A percentile compares a stretch with the other conserved stretches of the same genome.
phyloP scores from a whole-genome alignment of 2,329 filamentous ascomycete genomes.

The Davidsoniella virescens region DNA sequence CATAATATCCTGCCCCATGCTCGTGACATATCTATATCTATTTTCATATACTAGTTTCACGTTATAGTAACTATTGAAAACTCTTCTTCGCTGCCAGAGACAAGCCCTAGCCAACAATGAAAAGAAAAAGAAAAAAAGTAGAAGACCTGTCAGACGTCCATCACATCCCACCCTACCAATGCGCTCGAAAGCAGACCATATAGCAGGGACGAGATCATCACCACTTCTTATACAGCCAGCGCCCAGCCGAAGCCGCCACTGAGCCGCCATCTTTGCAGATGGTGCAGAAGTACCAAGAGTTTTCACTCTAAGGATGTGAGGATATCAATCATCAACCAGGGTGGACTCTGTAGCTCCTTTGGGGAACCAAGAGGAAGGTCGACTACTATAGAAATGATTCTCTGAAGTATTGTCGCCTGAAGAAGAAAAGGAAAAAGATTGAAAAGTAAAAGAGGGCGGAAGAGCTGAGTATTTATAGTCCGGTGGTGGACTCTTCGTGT shows the following conservation, averaged over 20 bases:
- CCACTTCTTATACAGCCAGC: conserved; percentile 62
- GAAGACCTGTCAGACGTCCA: too few species aligned
- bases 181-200: conserved; percentile 61
- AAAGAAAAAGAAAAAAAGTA: too few species aligned
- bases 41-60: too few species aligned
- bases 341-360: conserved; percentile 87
- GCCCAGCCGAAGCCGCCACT: neutral
- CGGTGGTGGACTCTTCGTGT: neutral
- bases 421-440: conserved; percentile 12
- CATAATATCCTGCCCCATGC: too few species aligned
- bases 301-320: conserved; percentile 83
- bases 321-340: conserved; percentile 89
- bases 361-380: conserved; percentile 78
- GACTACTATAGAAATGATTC: conserved; percentile 99
- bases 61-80: too few species aligned
- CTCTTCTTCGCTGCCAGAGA: too few species aligned
- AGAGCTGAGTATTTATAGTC: conserved; percentile 6
- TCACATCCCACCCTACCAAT: conserved; percentile 46
- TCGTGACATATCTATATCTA: too few species aligned
- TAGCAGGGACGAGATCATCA: conserved; percentile 83
- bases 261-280: conserved; percentile 45
- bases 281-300: conserved; percentile 42
- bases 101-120: too few species aligned
- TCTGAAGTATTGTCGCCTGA: conserved; percentile 22
- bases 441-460: neutral